phyloP scores from a whole-genome alignment of 345 rosid genomes.

The Populus ilicifolia region DNA sequence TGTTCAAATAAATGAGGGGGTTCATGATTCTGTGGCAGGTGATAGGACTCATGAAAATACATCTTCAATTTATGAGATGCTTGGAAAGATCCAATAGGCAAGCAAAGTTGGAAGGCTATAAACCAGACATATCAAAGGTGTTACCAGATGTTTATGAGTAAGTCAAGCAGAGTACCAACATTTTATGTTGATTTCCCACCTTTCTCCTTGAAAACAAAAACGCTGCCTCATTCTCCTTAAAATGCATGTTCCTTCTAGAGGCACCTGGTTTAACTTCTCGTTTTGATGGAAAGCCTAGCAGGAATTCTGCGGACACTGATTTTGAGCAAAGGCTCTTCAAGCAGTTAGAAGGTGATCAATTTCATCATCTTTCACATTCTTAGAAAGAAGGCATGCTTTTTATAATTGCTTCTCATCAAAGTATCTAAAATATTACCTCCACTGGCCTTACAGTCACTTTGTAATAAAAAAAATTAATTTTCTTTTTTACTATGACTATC shows the following conservation, averaged over 20 bases:
- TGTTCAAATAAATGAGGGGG: constrained; percentile 32
- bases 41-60: constrained; percentile 16
- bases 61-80: constrained; percentile 26
- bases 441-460: background rate
- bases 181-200: too few relatives aligned
- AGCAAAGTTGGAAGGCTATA: constrained; percentile 21
- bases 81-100: constrained; percentile 22
- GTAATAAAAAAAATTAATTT: background rate
- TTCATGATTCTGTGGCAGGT: constrained; percentile 28
- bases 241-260: constrained; percentile 46
- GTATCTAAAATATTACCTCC: background rate
- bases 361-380: constrained; percentile 2
- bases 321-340: constrained; percentile 77
- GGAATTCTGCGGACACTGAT: constrained; percentile 40
- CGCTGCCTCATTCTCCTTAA: background rate
- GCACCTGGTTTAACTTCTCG: constrained; percentile 69
- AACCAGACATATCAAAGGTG: constrained; percentile 14
- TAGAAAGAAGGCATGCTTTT: background rate
- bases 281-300: constrained; percentile 48
- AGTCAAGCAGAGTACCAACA: background rate
- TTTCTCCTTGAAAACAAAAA: too few relatives aligned
- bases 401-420: background rate
- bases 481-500: too few relatives aligned
- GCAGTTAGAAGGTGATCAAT: constrained; percentile 62
- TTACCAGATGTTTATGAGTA: background rate